Percentiles rank a stretch among this genome's conserved stretches.
phyloP scores from a whole-genome alignment of 2,329 filamentous ascomycete species.

The Monilinia fructicola region DNA sequence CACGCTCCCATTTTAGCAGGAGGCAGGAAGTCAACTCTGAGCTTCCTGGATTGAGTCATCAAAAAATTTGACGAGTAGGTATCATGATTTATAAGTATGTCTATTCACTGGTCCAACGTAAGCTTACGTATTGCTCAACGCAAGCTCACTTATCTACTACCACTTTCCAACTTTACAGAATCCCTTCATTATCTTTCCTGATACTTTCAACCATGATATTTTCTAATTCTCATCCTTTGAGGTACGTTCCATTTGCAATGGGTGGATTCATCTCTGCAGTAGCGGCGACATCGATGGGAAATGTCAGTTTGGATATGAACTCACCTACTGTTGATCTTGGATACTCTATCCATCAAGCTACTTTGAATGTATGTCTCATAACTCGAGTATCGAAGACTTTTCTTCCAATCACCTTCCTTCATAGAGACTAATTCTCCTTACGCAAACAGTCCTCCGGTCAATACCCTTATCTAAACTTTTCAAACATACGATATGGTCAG shows the following conservation, averaged over 20 bases:
- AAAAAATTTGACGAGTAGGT: too few species aligned
- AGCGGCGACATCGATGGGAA: background rate
- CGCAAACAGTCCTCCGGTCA: constrained; percentile 33
- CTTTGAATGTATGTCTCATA: constrained; percentile 32
- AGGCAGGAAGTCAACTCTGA: background rate
- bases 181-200: background rate
- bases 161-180: background rate
- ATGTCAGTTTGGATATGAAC: background rate
- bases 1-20: background rate
- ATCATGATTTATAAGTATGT: background rate
- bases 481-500: constrained; percentile 47
- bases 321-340: constrained; percentile 36
- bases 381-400: background rate
- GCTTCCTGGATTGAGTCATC: background rate
- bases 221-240: background rate
- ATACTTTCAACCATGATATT: background rate
- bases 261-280: background rate
- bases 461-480: constrained; percentile 42
- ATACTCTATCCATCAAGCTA: constrained; percentile 37
- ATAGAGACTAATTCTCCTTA: too few species aligned
- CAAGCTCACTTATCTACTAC: background rate
- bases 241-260: background rate
- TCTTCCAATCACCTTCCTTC: background rate
- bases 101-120: background rate
- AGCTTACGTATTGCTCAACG: background rate